Conservation (phyloP, 495 filamentous ascomycete species). For the Trichoderma gamsii region DNA sequence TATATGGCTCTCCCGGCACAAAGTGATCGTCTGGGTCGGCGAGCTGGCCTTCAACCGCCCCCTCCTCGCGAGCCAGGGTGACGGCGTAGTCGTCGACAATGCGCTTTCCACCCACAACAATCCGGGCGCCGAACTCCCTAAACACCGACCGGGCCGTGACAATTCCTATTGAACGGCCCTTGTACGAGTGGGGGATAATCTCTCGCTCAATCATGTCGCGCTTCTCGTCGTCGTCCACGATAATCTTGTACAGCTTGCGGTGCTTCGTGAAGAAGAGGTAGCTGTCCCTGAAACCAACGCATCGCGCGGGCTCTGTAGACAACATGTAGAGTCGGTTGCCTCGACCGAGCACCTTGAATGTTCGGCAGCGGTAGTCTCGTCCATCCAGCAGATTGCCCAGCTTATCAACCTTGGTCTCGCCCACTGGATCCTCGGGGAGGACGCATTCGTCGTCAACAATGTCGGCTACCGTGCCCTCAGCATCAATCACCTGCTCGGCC, state of each 20-base stretch:
- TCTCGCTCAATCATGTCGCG: slow-evolving; percentile 88
- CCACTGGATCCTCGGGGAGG: slow-evolving; percentile 78
- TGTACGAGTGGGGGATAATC: slow-evolving; percentile 95
- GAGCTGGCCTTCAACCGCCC: slow-evolving; percentile 81
- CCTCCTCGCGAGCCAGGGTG: slow-evolving; percentile 65
- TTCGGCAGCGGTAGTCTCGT: slow-evolving; percentile 88
- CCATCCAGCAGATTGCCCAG: slow-evolving; percentile 71
- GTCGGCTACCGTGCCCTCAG: slow-evolving; percentile 87
- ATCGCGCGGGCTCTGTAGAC: slow-evolving; percentile 92
- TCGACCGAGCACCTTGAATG: slow-evolving; percentile 79
- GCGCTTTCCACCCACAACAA: slow-evolving; percentile 82
- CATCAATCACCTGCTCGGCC: slow-evolving; percentile 78
- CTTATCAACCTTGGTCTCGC: slow-evolving; percentile 89
- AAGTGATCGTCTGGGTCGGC: slow-evolving; percentile 80
- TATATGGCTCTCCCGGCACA: slow-evolving; percentile 69
- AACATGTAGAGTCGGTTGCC: slow-evolving; percentile 93
- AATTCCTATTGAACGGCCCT: slow-evolving; percentile 93
- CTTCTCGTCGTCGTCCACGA: slow-evolving; percentile 88
- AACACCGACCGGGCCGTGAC: slow-evolving; percentile 96
- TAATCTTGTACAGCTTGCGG: slow-evolving; percentile 89
- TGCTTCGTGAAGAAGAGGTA: slow-evolving; percentile 99
- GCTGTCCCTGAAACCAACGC: slow-evolving; percentile 92
- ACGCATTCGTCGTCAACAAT: slow-evolving; percentile 89
- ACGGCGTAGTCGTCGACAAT: slow-evolving; percentile 89
- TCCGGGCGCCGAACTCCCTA: slow-evolving; percentile 89